Evolutionary conservation across 192 early-diverging fungal genomes (phyloP), one percentile per base, ranked within the genome.

Genomic region (Umbelopsis ramanniana): DNA sequence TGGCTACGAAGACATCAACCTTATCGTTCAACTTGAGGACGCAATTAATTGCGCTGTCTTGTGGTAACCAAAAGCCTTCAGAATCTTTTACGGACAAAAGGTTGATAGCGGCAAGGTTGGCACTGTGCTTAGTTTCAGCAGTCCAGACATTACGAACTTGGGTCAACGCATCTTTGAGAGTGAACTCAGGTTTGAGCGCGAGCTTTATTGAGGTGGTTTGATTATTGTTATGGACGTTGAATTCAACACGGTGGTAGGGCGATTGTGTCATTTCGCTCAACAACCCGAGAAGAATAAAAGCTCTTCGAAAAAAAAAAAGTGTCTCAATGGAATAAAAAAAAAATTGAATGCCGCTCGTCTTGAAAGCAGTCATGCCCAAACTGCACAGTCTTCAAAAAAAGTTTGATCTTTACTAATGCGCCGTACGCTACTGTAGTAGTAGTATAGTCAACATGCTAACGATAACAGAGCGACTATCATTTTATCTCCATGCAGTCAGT

Each of bases 61-160:
- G 12, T 37, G 57, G 57, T 12, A 63, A 29, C 57, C 57, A 63
- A 19, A 63, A 63, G 15, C 57, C 57, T 63, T 63, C 57, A 14
- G 57, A 63, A 17, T 63, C 57, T 15, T 37, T 29, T 0, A 63
- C 57, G 6, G 57, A 22, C 33, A 63, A 7, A 1, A 4, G 11
- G 40, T 43, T 43, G 26, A 29, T 33, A 17, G 23, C 15, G 24
- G 57, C 17, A 12, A 35, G 17, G 24, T 29, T 17, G 17, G 17
- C 19, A 19, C 5, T 15, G 24, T 3, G 9, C 3, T 29, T 29
- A 1, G 57, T 29, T 7, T 63, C 57, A 14, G 33, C 33, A n/a
- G 29, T 10, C 57, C 57, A 63, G 10, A 63, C 57, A 35, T 63
- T 63, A 14, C 29, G 33, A 37, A 63, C 24, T 63, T 63, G 57